Conservation (phyloP, 2,329 filamentous ascomycete species). For the Penicillium paneum region DNA sequence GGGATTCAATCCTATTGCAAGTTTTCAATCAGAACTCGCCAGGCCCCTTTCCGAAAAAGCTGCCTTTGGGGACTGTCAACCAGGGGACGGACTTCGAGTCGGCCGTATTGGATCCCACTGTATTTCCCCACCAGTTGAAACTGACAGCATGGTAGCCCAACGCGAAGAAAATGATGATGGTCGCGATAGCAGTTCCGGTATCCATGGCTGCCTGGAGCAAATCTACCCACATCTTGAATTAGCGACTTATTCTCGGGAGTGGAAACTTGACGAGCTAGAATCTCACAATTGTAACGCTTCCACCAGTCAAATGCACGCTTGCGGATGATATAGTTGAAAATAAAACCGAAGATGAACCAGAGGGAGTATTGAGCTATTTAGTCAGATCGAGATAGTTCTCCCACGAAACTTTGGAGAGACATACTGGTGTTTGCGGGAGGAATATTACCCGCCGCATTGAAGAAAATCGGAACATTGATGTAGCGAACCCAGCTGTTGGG, state of each 20-base stretch:
- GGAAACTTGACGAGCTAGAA: neutral
- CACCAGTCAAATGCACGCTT: slow-evolving; percentile 33
- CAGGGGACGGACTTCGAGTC: slow-evolving; percentile 36
- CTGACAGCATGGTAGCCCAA: slow-evolving; percentile 31
- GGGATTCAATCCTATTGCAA: neutral
- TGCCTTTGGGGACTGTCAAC: slow-evolving; percentile 28
- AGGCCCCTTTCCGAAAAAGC: slow-evolving; percentile 33
- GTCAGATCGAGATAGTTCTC: neutral
- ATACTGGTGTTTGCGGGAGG: slow-evolving; percentile 33
- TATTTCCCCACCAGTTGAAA: slow-evolving; percentile 38
- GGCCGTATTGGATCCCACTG: slow-evolving; percentile 33
- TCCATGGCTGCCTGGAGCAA: slow-evolving; percentile 32
- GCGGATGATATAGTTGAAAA: slow-evolving; percentile 33
- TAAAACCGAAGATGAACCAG: slow-evolving; percentile 34
- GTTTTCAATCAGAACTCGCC: slow-evolving; percentile 12
- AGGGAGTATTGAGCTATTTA: slow-evolving; percentile 27
- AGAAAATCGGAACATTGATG: slow-evolving; percentile 35
- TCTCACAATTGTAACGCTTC: slow-evolving; percentile 34
- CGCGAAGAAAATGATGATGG: slow-evolving; percentile 34
- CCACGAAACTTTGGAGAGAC: slow-evolving; percentile 16
- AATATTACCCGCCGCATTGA: slow-evolving; percentile 34
- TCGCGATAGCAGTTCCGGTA: slow-evolving; percentile 34
- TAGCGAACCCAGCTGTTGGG: slow-evolving; percentile 33
- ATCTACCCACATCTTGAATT: neutral
- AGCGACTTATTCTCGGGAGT: slow-evolving; percentile 11